Conservation (phyloP, 2,329 filamentous ascomycete species). For the Coniella vitis region DNA sequence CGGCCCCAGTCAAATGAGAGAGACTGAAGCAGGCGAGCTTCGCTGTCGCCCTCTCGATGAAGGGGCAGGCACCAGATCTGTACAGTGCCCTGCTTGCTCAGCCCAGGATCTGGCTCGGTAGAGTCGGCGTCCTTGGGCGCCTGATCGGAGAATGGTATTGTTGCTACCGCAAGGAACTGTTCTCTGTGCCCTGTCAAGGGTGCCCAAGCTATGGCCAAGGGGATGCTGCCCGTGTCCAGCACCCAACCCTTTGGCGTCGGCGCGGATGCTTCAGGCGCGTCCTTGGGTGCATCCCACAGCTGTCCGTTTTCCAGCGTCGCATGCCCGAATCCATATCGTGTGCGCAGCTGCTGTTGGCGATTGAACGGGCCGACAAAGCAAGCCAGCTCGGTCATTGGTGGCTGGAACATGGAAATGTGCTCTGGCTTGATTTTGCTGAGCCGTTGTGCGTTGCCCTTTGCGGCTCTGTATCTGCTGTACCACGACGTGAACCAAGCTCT, state of each 20-base stretch:
- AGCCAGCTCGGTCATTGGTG: constrained; percentile 18
- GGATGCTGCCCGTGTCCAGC: constrained; percentile 47
- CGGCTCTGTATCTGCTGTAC: constrained; percentile 19
- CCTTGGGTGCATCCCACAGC: constrained; percentile 22
- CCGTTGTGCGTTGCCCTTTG: constrained; percentile 16
- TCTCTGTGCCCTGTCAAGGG: constrained; percentile 29
- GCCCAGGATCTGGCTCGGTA: constrained; percentile 4
- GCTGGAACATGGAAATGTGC: constrained; percentile 14
- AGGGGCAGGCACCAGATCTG: constrained; percentile 16
- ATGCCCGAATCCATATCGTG: constrained; percentile 14
- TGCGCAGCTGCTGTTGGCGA: constrained; percentile 20
- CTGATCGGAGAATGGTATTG: constrained; percentile 45
- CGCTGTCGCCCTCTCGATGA: constrained; percentile 1
- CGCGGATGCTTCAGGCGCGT: constrained; percentile 16
- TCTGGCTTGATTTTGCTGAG: constrained; percentile 12
- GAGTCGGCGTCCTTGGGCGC: constrained; percentile 20
- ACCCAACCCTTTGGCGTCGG: constrained; percentile 37
- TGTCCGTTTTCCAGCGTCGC: constrained; percentile 24
- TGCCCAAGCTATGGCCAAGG: constrained; percentile 48
- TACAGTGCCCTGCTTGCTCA: constrained; percentile 10
- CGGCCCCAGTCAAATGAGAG: constrained; percentile 44
- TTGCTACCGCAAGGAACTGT: constrained; percentile 46
- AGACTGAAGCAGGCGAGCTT: constrained; percentile 8
- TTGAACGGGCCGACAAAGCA: constrained; percentile 23
- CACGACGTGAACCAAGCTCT: constrained; percentile 25